Percentiles rank a stretch among this genome's conserved stretches.
Evolutionary conservation across 129 eudicot species (phyloP).

Genomic region (Ambrosia trifida): DNA sequence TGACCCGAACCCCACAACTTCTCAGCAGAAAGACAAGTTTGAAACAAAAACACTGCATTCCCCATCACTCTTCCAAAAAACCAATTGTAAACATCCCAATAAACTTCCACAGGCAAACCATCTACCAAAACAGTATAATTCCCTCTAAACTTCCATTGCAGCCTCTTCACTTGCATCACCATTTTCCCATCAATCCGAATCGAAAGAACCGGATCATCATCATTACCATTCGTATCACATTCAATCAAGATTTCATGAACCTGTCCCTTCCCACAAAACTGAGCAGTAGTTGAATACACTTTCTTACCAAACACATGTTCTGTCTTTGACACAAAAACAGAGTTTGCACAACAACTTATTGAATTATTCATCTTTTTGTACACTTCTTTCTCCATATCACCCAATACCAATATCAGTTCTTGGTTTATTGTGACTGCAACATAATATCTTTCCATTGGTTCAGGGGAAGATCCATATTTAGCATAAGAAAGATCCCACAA

Average conservation of each 20-base stretch:
- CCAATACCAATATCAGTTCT: constrained; percentile 47
- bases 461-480: constrained; percentile 63
- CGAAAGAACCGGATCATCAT: constrained; percentile 45
- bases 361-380: constrained; percentile 44
- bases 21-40: constrained; percentile 49
- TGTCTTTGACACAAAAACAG: constrained; percentile 49
- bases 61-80: constrained; percentile 53
- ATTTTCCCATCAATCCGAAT: constrained; percentile 52
- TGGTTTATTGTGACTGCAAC: constrained; percentile 46
- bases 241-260: constrained; percentile 56
- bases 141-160: constrained; percentile 77
- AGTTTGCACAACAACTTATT: constrained; percentile 16
- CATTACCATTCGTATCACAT: constrained; percentile 39
- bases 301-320: constrained; percentile 75
- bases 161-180: constrained; percentile 56
- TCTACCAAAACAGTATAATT: constrained; percentile 62
- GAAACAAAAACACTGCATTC: constrained; percentile 69
- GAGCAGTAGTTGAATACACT: constrained; percentile 50
- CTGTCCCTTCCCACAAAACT: constrained; percentile 57
- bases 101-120: constrained; percentile 73
- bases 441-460: constrained; percentile 59
- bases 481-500: constrained; percentile 63
- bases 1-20: constrained; percentile 43
- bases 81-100: constrained; percentile 84
- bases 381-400: constrained; percentile 54